phyloP scores from a whole-genome alignment of 2,329 filamentous ascomycete species.

The Aureobasidium sp. region DNA sequence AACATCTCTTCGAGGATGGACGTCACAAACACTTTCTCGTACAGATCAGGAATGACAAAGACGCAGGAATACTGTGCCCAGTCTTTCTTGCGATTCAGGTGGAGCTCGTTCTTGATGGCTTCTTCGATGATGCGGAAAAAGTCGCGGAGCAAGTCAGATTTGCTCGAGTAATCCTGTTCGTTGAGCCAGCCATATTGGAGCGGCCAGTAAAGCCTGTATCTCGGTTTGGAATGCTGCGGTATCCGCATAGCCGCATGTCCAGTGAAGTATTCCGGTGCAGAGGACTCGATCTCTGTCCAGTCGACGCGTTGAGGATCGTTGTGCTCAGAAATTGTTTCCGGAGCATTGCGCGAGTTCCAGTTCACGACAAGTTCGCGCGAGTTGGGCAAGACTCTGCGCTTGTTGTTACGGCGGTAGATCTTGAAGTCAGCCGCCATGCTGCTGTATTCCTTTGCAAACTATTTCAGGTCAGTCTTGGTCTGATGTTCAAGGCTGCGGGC shows the following conservation, averaged over 20 bases:
- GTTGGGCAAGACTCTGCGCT: conserved; percentile 92
- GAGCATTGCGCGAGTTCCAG: conserved; percentile 77
- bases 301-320: conserved; percentile 92
- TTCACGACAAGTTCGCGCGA: conserved; percentile 94
- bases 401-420: conserved; percentile 83
- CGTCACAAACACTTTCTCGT: conserved; percentile 89
- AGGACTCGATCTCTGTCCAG: conserved; percentile 75
- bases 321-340: conserved; percentile 85
- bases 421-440: conserved; percentile 84
- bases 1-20: conserved; percentile 78
- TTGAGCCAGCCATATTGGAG: conserved; percentile 82
- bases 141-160: conserved; percentile 76
- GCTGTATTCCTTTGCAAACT: conserved; percentile 61
- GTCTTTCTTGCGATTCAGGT: conserved; percentile 66
- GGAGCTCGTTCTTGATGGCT: conserved; percentile 77
- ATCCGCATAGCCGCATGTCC: conserved; percentile 78
- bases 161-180: conserved; percentile 76
- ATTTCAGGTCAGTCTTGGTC: neutral
- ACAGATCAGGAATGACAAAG: conserved; percentile 94
- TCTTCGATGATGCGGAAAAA: conserved; percentile 82
- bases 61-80: conserved; percentile 92
- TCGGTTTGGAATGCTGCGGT: conserved; percentile 78
- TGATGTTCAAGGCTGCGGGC: neutral
- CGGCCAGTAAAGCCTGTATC: conserved; percentile 91
- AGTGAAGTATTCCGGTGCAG: conserved; percentile 71